phyloP scores from a whole-genome alignment of 2,329 filamentous ascomycete species.

The Botrytis fabae region DNA sequence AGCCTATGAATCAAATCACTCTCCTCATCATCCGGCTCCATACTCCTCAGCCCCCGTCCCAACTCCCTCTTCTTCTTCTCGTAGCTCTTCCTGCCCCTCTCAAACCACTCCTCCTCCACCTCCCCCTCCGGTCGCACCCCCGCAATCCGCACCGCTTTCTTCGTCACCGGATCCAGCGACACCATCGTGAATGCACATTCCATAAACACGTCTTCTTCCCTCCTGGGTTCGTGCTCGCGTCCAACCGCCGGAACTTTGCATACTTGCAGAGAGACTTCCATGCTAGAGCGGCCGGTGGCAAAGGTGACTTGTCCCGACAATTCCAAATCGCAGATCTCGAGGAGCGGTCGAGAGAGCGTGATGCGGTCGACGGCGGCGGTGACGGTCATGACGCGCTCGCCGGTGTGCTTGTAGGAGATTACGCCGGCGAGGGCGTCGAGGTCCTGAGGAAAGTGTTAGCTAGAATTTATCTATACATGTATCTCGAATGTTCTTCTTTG shows the following conservation, averaged over 20 bases:
- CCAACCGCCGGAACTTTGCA: constrained; percentile 49
- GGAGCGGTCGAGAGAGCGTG: constrained; percentile 59
- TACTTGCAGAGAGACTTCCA: constrained; percentile 70
- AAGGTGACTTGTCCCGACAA: constrained; percentile 57
- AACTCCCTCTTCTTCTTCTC: constrained; percentile 62
- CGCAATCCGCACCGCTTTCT: constrained; percentile 62
- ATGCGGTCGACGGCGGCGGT: constrained; percentile 46
- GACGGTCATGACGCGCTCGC: constrained; percentile 52
- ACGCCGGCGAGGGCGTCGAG: constrained; percentile 69
- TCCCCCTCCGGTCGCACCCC: constrained; percentile 60
- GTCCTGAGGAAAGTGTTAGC: constrained; percentile 44
- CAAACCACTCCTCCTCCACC: constrained; percentile 62
- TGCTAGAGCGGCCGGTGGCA: constrained; percentile 65
- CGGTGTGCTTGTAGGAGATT: constrained; percentile 69
- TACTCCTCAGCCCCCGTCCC: constrained; percentile 59
- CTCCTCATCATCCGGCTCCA: constrained; percentile 68
- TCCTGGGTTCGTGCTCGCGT: constrained; percentile 50
- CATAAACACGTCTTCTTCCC: constrained; percentile 63
- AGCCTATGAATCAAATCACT: constrained; percentile 68
- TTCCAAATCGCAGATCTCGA: constrained; percentile 69
- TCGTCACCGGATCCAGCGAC: constrained; percentile 66
- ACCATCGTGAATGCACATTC: constrained; percentile 75
- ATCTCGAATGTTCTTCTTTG: no score
- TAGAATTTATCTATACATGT: no score
- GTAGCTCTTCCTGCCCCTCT: constrained; percentile 64